Conservation (phyloP, 1,284 basidiomycete genomes). For the Grifola frondosa region DNA sequence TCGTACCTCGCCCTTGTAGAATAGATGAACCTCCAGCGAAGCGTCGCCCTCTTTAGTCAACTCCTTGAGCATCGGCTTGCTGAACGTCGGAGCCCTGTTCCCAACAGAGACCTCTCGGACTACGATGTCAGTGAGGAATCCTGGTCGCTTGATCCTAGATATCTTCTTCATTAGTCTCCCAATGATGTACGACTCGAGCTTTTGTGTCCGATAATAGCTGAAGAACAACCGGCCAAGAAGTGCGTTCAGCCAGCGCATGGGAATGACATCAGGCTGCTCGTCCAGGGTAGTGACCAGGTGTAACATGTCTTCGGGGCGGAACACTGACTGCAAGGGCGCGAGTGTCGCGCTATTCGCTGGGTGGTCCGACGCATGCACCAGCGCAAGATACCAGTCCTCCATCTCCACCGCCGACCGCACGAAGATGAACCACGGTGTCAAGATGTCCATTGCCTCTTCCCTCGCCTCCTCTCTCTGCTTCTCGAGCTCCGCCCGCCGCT, state of each 20-base stretch:
- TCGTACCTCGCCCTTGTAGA: slow-evolving; percentile 83
- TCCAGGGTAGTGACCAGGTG: slow-evolving; percentile 84
- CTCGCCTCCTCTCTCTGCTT: slow-evolving; percentile 44
- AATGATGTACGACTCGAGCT: slow-evolving; percentile 83
- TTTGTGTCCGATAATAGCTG: slow-evolving; percentile 83
- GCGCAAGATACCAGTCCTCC: slow-evolving; percentile 95
- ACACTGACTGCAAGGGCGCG: slow-evolving; percentile 60
- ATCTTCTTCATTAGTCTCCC: slow-evolving; percentile 91
- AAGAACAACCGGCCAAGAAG: slow-evolving; percentile 91
- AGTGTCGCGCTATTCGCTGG: slow-evolving; percentile 58
- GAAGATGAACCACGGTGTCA: slow-evolving; percentile 87
- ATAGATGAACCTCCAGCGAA: slow-evolving; percentile 82
- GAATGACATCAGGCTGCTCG: slow-evolving; percentile 91
- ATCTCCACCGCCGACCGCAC: slow-evolving; percentile 81
- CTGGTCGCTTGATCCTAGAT: slow-evolving; percentile 84
- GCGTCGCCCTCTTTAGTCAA: slow-evolving; percentile 92
- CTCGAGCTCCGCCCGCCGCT: slow-evolving; percentile 45
- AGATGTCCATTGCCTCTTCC: slow-evolving; percentile 49
- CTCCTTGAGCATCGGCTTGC: slow-evolving; percentile 97
- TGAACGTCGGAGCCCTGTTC: slow-evolving; percentile 76
- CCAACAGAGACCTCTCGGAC: slow-evolving; percentile 92
- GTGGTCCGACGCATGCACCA: slow-evolving; percentile 73
- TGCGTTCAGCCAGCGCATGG: slow-evolving; percentile 96
- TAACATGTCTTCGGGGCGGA: slow-evolving; percentile 80
- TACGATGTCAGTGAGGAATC: slow-evolving; percentile 82